Evolutionary conservation across 352 stramenopile species (phyloP).

Genomic region (Bremia lactucae): DNA sequence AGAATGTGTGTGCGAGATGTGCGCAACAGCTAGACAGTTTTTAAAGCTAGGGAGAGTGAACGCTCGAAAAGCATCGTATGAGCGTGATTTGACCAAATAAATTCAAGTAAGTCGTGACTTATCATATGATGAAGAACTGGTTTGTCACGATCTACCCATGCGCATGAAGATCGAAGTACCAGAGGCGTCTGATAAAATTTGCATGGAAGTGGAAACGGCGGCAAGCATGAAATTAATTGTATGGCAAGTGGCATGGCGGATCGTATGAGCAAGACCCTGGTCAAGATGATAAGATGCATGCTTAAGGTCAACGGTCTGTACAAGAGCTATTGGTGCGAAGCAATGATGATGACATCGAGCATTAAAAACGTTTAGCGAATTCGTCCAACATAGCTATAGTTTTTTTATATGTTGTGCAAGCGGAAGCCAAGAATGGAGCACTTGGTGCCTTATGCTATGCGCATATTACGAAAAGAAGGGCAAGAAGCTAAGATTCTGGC

Average conservation of each 20-base stretch:
- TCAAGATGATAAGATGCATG: not conserved
- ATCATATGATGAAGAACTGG: not conserved
- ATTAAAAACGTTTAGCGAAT: not conserved
- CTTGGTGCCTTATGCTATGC: not conserved
- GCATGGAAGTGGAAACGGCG: not conserved
- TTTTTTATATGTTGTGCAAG: not conserved
- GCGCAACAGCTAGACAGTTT: not conserved
- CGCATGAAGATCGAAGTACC: not conserved
- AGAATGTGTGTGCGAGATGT: too few species aligned
- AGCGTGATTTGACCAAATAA: not conserved
- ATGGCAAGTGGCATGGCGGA: not conserved
- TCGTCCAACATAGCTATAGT: not conserved
- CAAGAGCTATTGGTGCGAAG: not conserved
- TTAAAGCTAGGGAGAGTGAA: not conserved
- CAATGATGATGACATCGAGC: not conserved
- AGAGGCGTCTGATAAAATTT: not conserved
- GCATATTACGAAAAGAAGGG: not conserved
- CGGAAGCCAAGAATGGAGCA: not conserved
- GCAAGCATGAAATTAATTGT: not conserved
- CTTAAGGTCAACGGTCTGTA: not conserved
- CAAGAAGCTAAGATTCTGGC: not conserved
- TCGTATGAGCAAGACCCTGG: not conserved
- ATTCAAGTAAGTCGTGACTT: not conserved
- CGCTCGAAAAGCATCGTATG: not conserved
- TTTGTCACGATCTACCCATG: not conserved